Percentiles rank a stretch among this genome's conserved stretches.
phyloP scores from a whole-genome alignment of 495 filamentous ascomycete genomes.

The Lasiosphaeris hirsuta region DNA sequence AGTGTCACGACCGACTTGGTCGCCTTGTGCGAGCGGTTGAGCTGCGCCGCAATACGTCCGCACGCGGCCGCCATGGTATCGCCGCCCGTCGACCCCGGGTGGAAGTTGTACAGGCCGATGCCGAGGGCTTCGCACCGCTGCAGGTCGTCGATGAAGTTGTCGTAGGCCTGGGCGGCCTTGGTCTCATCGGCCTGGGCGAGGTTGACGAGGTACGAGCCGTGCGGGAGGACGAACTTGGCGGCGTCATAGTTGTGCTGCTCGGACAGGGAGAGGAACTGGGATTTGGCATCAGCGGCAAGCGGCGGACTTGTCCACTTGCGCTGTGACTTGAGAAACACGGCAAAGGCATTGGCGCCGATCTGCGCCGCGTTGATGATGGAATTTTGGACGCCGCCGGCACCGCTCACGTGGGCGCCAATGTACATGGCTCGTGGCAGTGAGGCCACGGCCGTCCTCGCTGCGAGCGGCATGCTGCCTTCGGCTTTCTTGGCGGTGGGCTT shows the following conservation, averaged over 20 bases:
- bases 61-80: constrained; percentile 65
- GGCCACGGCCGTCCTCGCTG: constrained; percentile 57
- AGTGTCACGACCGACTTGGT: constrained; percentile 76
- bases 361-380: constrained; percentile 72
- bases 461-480: constrained; percentile 60
- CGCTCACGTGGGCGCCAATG: constrained; percentile 88
- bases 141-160: constrained; percentile 83
- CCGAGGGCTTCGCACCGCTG: constrained; percentile 82
- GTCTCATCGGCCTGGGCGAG: constrained; percentile 75
- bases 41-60: constrained; percentile 67
- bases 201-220: constrained; percentile 96
- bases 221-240: constrained; percentile 70
- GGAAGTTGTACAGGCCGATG: constrained; percentile 93
- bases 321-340: constrained; percentile 92
- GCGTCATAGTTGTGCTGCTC: constrained; percentile 70
- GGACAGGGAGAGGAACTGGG: constrained; percentile 65
- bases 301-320: constrained; percentile 90
- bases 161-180: constrained; percentile 84
- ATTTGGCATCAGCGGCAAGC: constrained; percentile 60
- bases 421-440: constrained; percentile 66
- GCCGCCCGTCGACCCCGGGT: constrained; percentile 78
- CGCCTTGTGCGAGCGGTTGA: constrained; percentile 75
- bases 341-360: constrained; percentile 89
- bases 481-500: constrained; percentile 37
- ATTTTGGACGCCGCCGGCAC: constrained; percentile 89